Evolutionary conservation across 1,139 yeast species (phyloP), one percentile per base, ranked within the genome.

Genomic region (Debaryomyces coudertii): DNA sequence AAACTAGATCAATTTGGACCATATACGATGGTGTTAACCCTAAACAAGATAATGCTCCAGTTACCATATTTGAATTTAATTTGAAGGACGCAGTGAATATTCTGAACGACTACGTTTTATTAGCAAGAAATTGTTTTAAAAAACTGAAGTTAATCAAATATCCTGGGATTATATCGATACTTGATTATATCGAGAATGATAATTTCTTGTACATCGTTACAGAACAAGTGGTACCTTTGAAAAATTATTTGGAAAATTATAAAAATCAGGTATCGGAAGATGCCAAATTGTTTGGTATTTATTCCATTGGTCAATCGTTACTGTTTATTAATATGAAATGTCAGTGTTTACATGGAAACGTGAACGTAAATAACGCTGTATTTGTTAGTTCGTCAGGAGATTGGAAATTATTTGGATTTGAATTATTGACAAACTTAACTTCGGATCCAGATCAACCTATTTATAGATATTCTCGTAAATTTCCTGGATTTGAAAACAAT

Each of bases 351-450:
- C 87, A 88, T 56, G 93, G 92, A 1, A 82, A 83, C 49, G 57
- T 90, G 31, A 74, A 79, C 50, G 46, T 61, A 9, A 56, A 69
- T 24, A 74, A 78, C 35, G 79, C 88, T 0, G 75, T 92, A 0
- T 90, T 68, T 62, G 82, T 89, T 11, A 86, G 79, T 46, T 52
- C 51, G 11, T 77, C 74, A 18, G 96, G 97, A 7, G 96, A 88
- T 57, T 89, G 96, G 95, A 86, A 83, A 48, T 62, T 92, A 22
- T 87, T 88, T 53, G 97, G 97, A 1, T 81, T 90, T 56, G 98
- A 92, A 62, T 64, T 87, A 4, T 73, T 87, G 46, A 76, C 86
- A 1, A 80, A 76, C 51, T 57, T 74, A 46, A 68, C 67, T 20
- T 66, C 76, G 1, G 85, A 81, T 48, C 77, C 79, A 3, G 80